Evolutionary conservation across 1,284 basidiomycete species (phyloP), one percentile per base, ranked within the genome.

Genomic region (Sporisorium iseilematis-ciliati): DNA sequence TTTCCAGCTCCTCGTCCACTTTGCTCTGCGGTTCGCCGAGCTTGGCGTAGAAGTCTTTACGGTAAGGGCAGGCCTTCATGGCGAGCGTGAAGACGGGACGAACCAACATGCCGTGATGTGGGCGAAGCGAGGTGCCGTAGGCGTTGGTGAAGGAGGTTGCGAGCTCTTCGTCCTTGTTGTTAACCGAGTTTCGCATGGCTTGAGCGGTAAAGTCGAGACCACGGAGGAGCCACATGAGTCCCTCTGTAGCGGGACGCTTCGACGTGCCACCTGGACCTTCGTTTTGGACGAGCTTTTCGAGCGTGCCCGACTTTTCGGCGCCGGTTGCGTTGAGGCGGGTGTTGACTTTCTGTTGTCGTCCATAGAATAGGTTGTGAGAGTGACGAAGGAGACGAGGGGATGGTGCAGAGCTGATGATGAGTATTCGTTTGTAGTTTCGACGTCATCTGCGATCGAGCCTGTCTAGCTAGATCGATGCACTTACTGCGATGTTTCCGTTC

Each of bases 11-110:
- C 57, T 88, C 88, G 68, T 90, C 87, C 65, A 97, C 89, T 77
- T 89, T 90, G 33, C 91, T 91, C 54, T 89, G 87, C 2, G 92
- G 88, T 49, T 90, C 88, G 21, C 93, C 93, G 51, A 99, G 90
- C 86, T 97, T 97, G 50, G 88, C 88, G 86, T 95, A 97, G 87
- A 99, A 96, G 78, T 91, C 91, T 18, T 89, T 90, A 66, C 95
- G 92, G 87, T 93, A 93, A 0, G 96, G 96, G 87, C 95, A 97
- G 0, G 95, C 94, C 83, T 92, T 97, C 93, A 99, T 94, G 6
- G 96, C 96, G 50, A 95, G 89, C 93, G 90, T 84, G 86, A 98
- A 98, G 42, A 96, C 84, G 18, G 91, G 91, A 82, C 91, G 91
- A 56, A 97, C 90, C 76, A 98, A 87, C 82, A 98, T 93, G 78